Evolutionary conservation across 2,329 filamentous ascomycete species (phyloP).

Genomic region (Diaporthe vaccinii): DNA sequence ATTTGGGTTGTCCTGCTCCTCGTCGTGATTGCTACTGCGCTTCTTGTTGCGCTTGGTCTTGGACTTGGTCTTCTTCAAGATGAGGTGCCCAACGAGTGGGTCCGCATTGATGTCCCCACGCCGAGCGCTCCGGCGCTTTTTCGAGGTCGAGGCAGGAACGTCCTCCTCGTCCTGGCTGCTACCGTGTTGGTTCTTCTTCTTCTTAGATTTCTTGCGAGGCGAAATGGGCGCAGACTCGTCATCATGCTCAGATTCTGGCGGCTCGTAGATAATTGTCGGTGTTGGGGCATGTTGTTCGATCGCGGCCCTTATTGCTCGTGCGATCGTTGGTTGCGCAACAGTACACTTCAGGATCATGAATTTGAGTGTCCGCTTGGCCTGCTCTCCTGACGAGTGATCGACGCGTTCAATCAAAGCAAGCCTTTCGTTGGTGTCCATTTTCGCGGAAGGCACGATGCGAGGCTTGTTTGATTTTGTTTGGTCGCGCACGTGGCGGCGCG

Average conservation of each 20-base stretch:
- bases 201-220: neutral
- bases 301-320: neutral
- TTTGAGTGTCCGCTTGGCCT: neutral
- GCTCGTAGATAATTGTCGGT: neutral
- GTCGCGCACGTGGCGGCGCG: too few species aligned
- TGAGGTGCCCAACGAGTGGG: neutral
- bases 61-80: neutral
- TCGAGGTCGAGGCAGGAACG: neutral
- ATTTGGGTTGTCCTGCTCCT: neutral
- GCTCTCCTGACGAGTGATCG: neutral
- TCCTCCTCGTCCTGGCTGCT: neutral
- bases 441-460: neutral
- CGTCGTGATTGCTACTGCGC: neutral
- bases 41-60: neutral
- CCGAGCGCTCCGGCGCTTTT: neutral
- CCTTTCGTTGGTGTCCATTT: neutral
- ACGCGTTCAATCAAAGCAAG: neutral
- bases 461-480: neutral
- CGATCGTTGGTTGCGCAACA: neutral
- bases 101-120: neutral
- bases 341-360: constrained; percentile 3
- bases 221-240: neutral
- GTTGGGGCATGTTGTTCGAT: neutral
- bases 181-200: neutral
- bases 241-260: neutral